Base-by-base conservation (phyloP, 768 basidiomycete genomes). In the Phaeotremella fagi region DNA sequence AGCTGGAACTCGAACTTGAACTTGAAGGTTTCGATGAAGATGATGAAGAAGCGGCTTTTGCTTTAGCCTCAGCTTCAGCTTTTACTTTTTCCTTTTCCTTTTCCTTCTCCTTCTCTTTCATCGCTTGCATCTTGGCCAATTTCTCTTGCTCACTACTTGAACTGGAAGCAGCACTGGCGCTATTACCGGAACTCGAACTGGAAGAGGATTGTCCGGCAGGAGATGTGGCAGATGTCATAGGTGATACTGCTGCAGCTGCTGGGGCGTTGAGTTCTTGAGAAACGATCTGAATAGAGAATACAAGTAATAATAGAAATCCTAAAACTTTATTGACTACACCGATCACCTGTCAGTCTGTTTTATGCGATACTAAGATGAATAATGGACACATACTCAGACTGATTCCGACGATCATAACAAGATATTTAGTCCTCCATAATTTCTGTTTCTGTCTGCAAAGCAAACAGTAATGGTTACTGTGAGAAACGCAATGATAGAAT, bases 331-430 rank as follows among this genome's bases (percentile, higher is more conserved):
- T 63, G 7, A 71, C 69, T 71, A 33, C 27, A 14, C 18, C 31
- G 6, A 18, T n/a, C n/a, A n/a, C n/a, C n/a, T n/a, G 25, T 50
- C 1, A 43, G 59, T 36, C n/a, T 38, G 35, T 41, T 22, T 25
- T 48, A 14, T 26, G 4, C 16, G 26, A 26, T 6, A 22, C 38
- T 11, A n/a, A 38, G 16, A 18, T n/a, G n/a, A n/a, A n/a, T n/a
- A n/a, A n/a, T n/a, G n/a, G n/a, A n/a, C n/a, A 62, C 68, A 54
- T 31, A 71, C 69, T n/a, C 9, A 71, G 31, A 45, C 69, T 66
- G 53, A 71, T 62, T 14, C 69, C 69, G 27, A 66, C 55, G 52
- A 68, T 71, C 63, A 68, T 68, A 24, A 59, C 61, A n/a, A 71
- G 54, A 12, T 47, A 54, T 48, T 65, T 67, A 12, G 66, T 71